These are phyloP conservation scores for Reutealis trisperma DNA, from an alignment of 345 rosid species.

Conservation along the genomic window DNA sequence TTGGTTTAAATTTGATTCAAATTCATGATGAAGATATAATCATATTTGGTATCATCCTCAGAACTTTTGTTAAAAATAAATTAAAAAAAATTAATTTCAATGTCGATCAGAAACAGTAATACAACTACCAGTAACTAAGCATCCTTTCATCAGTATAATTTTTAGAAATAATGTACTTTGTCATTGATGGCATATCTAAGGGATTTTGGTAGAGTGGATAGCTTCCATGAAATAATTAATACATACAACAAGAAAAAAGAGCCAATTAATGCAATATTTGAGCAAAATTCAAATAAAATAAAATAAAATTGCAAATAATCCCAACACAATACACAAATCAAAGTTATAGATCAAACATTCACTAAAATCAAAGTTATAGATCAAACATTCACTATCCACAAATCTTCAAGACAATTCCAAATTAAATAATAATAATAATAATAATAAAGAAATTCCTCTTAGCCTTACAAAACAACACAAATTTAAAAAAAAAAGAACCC, in stretches of 20 bases:
- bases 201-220: not conserved
- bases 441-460: too few relatives aligned
- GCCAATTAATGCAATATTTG: not conserved
- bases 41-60: too few relatives aligned
- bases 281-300: not conserved
- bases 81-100: too few relatives aligned
- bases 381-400: not conserved
- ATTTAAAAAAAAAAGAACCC: not conserved
- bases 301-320: not conserved
- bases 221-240: not conserved
- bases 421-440: too few relatives aligned
- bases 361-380: not conserved
- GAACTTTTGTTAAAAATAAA: too few relatives aligned
- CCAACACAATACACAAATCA: not conserved
- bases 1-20: too few relatives aligned
- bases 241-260: not conserved
- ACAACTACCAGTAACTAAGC: not conserved
- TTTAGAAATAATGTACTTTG: too few relatives aligned
- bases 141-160: too few relatives aligned
- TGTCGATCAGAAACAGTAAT: too few relatives aligned
- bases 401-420: not conserved
- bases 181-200: too few relatives aligned
- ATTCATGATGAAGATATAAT: too few relatives aligned
- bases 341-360: not conserved
- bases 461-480: too few relatives aligned